Percentiles rank a stretch among this genome's conserved stretches.
Conservation (phyloP, 2,329 filamentous ascomycete genomes). For the Drechslerella coelobrocha region DNA sequence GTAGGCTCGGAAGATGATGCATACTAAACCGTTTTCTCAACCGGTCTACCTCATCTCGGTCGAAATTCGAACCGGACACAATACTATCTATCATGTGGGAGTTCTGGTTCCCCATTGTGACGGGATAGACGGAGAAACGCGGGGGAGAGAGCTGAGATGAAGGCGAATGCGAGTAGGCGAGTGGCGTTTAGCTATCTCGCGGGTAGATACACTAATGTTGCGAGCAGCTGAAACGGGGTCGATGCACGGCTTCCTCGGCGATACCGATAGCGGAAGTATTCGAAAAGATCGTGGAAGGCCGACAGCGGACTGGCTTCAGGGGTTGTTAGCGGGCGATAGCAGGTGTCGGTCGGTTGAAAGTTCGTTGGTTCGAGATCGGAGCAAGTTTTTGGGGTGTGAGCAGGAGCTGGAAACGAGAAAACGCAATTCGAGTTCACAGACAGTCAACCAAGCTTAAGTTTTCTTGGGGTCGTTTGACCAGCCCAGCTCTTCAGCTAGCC, state of each 20-base stretch:
- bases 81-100: conserved; percentile 89
- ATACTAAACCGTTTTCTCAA: conserved; percentile 86
- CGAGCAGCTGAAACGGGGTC: background rate
- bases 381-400: too few relatives aligned
- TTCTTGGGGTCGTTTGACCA: conserved; percentile 45
- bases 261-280: conserved; percentile 15
- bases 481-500: conserved; percentile 13
- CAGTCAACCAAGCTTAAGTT: conserved; percentile 51
- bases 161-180: background rate
- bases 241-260: background rate
- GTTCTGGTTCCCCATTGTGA: conserved; percentile 71
- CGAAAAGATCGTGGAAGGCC: conserved; percentile 26
- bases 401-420: too few relatives aligned
- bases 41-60: conserved; percentile 95
- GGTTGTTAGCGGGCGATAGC: conserved; percentile 7
- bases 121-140: conserved; percentile 33
- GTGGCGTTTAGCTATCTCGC: conserved; percentile 4
- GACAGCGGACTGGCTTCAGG: background rate
- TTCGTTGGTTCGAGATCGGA: conserved; percentile 14
- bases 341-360: too few relatives aligned
- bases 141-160: conserved; percentile 2
- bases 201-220: conserved; percentile 20
- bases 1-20: conserved; percentile 27
- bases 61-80: conserved; percentile 95
- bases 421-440: conserved; percentile 19